A percentile compares a stretch with the other conserved stretches of the same genome.
Evolutionary conservation across 345 rosid species (phyloP).

Genomic region (Citrus sp.): DNA sequence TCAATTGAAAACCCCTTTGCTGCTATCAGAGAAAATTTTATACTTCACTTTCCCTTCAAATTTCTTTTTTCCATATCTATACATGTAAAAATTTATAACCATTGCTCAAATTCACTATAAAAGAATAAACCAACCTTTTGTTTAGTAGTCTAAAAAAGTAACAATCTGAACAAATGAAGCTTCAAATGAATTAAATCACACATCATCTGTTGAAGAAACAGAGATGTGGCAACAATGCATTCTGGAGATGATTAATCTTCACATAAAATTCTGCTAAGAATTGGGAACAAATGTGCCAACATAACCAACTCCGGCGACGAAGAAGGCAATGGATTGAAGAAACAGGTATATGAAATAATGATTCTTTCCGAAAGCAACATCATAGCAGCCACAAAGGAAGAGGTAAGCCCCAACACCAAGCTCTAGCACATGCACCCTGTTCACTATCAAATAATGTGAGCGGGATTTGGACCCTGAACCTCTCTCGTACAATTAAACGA

Average conservation of each 20-base stretch:
- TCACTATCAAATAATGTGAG: not conserved
- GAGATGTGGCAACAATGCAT: not conserved
- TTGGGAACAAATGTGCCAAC: conserved; percentile 64
- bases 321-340: conserved; percentile 71
- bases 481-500: not conserved
- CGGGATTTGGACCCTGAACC: not conserved
- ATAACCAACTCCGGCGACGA: conserved; percentile 68
- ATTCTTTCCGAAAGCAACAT: conserved; percentile 54
- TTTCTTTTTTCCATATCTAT: not conserved
- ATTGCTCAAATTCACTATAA: not conserved
- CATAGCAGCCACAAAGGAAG: conserved; percentile 73
- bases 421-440: conserved; percentile 69
- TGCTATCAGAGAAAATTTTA: not conserved
- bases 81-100: not conserved
- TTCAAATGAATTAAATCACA: not conserved
- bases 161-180: not conserved
- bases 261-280: conserved; percentile 13
- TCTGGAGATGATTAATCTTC: not conserved
- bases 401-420: conserved; percentile 68
- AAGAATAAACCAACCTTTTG: conserved; percentile 2
- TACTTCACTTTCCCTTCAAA: not conserved
- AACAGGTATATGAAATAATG: conserved; percentile 61
- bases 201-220: not conserved
- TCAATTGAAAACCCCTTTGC: not conserved
- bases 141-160: not conserved